Percentiles rank a stretch among this genome's conserved stretches.
phyloP scores from a whole-genome alignment of 2,329 filamentous ascomycete species.

The Shiraia bambusicola region DNA sequence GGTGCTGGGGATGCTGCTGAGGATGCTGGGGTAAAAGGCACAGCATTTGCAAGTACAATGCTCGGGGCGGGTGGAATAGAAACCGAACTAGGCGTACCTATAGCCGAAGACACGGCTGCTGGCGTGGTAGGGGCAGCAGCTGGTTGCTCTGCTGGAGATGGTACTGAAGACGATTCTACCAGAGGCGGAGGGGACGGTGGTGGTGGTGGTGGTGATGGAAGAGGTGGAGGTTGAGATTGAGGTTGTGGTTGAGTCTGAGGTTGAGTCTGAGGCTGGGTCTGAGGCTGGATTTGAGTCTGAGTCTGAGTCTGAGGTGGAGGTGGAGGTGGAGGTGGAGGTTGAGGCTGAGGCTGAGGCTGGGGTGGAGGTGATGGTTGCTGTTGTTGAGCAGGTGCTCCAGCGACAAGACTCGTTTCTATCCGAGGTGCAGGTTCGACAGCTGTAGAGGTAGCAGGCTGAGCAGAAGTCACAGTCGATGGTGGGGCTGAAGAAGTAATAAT shows the following conservation, averaged over 20 bases:
- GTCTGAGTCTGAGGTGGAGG: slow-evolving; percentile 19
- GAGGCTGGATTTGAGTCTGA: too few species aligned
- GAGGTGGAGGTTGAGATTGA: too few species aligned
- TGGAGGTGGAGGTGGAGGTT: slow-evolving; percentile 14
- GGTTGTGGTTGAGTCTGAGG: slow-evolving; percentile 15
- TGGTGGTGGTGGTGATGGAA: slow-evolving; percentile 15
- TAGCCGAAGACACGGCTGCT: slow-evolving; percentile 31
- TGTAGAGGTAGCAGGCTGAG: slow-evolving; percentile 22
- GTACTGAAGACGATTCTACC: slow-evolving; percentile 8
- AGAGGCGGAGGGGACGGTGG: background rate
- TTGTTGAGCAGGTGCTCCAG: slow-evolving; percentile 10
- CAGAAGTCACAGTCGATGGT: slow-evolving; percentile 20
- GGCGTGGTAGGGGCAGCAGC: slow-evolving; percentile 23
- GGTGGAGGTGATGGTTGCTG: slow-evolving; percentile 11
- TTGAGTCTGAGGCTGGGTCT: too few species aligned
- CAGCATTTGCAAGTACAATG: slow-evolving; percentile 22
- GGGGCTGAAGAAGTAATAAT: slow-evolving; percentile 12
- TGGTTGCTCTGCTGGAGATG: slow-evolving; percentile 17
- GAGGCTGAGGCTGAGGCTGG: slow-evolving; percentile 15
- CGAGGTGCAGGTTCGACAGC: slow-evolving; percentile 22
- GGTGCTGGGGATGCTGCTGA: slow-evolving; percentile 11
- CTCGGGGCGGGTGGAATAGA: slow-evolving; percentile 27
- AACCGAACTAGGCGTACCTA: slow-evolving; percentile 39
- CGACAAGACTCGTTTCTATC: slow-evolving; percentile 23
- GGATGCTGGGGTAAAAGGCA: too few species aligned